Percentiles rank a stretch among this genome's conserved stretches.
These are phyloP conservation scores for Heimioporus sp. DNA, from an alignment of 768 basidiomycete genomes.

Conservation along the genomic window DNA sequence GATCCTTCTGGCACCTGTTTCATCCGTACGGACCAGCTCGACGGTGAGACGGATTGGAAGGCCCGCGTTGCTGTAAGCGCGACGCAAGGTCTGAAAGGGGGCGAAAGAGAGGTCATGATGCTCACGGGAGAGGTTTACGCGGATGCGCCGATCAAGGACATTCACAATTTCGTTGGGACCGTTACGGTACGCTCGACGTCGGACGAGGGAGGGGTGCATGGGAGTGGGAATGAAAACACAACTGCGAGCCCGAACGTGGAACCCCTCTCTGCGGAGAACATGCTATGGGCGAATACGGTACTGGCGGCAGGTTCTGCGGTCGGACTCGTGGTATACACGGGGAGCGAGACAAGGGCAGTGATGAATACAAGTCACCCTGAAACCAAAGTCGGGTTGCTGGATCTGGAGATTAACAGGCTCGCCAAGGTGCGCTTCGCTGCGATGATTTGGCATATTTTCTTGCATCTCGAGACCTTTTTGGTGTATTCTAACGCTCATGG, in stretches of 20 bases:
- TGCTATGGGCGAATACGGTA: constrained; percentile 97
- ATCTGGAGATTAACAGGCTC: constrained; percentile 91
- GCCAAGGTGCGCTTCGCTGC: constrained; percentile 67
- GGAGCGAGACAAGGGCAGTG: constrained; percentile 91
- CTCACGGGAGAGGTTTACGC: constrained; percentile 92
- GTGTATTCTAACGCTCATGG: too few species aligned
- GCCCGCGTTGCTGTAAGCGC: constrained; percentile 73
- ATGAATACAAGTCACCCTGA: constrained; percentile 98
- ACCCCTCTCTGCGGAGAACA: constrained; percentile 92
- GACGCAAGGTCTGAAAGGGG: constrained; percentile 21
- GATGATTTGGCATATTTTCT: too few species aligned
- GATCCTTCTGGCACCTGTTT: constrained; percentile 94
- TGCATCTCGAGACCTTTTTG: too few species aligned
- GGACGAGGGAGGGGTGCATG: constrained; percentile 33
- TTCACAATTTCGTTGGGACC: constrained; percentile 92
- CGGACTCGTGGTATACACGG: constrained; percentile 93
- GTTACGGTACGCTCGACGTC: constrained; percentile 64
- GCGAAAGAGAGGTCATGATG: constrained; percentile 49
- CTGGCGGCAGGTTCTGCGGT: constrained; percentile 92
- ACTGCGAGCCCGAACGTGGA: constrained; percentile 50
- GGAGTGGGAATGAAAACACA: constrained; percentile 1
- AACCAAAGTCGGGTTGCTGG: constrained; percentile 90
- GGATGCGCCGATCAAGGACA: constrained; percentile 95
- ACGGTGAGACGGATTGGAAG: constrained; percentile 99
- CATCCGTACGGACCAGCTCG: constrained; percentile 95